Evolutionary conservation across 768 basidiomycete species (phyloP).

Genomic region (Chalciporus piperatus): DNA sequence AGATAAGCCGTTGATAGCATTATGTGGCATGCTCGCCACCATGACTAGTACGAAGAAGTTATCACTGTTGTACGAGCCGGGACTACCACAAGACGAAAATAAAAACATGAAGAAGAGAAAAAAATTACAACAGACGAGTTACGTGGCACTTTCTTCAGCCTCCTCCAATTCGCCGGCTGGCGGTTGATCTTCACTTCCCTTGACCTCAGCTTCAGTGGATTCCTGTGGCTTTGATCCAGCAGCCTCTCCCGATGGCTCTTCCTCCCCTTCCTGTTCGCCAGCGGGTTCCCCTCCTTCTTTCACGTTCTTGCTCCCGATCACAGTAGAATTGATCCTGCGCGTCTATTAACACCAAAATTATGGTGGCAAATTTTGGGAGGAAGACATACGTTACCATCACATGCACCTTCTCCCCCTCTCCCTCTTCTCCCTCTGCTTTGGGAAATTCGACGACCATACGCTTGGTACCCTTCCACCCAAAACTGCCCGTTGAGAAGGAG

Average conservation of each 20-base stretch:
- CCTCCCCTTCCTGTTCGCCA: constrained; percentile 29
- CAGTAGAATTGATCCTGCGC: constrained; percentile 73
- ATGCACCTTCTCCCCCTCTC: constrained; percentile 62
- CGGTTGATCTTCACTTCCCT: constrained; percentile 22
- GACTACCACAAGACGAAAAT: not conserved
- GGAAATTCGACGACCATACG: constrained; percentile 64
- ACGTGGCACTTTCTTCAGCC: constrained; percentile 16
- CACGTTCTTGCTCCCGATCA: constrained; percentile 64
- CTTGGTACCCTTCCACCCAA: constrained; percentile 82
- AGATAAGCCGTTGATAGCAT: too few species aligned
- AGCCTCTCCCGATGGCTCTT: constrained; percentile 27
- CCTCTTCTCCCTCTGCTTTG: constrained; percentile 43
- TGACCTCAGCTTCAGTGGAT: constrained; percentile 19
- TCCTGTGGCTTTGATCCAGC: constrained; percentile 25
- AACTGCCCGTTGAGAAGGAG: constrained; percentile 71
- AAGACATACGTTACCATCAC: constrained; percentile 70
- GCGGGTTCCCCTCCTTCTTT: constrained; percentile 38
- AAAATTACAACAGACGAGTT: constrained; percentile 5
- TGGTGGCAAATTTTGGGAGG: not conserved
- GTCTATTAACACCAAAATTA: not conserved
- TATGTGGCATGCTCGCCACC: too few species aligned
- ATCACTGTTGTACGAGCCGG: too few species aligned
- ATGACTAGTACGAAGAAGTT: too few species aligned
- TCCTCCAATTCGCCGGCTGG: constrained; percentile 17
- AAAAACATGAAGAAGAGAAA: not conserved